These are phyloP conservation scores for Isatis tinctoria DNA, from an alignment of 345 rosid species.

Conservation along the genomic window DNA sequence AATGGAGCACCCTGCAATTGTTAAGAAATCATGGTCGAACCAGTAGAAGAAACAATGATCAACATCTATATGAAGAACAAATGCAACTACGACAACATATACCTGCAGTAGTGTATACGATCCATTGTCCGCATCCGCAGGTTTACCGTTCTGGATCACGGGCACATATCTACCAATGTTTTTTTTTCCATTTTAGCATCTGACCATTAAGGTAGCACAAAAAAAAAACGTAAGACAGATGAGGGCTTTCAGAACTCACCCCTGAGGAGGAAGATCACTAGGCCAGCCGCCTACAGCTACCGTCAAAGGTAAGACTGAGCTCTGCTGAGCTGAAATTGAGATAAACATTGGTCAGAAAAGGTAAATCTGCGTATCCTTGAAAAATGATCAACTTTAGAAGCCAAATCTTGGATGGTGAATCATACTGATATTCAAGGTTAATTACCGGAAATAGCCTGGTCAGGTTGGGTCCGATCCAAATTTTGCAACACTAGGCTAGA, in stretches of 20 bases:
- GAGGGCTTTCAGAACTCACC: conserved; percentile 35
- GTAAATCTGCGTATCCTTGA: not conserved
- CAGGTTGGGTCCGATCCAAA: conserved; percentile 29
- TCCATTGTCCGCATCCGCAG: conserved; percentile 32
- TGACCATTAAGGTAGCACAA: conserved; percentile 9
- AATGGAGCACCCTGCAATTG: conserved; percentile 29
- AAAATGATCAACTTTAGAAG: not conserved
- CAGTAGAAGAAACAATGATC: not conserved
- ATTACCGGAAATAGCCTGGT: conserved; percentile 36
- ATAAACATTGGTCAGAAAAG: conserved; percentile 11
- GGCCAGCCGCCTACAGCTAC: conserved; percentile 35
- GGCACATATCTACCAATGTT: conserved; percentile 36
- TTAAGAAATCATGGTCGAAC: conserved; percentile 8
- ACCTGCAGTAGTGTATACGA: conserved; percentile 41
- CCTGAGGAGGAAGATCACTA: conserved; percentile 36
- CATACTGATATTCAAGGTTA: not conserved
- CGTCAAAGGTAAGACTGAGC: conserved; percentile 34
- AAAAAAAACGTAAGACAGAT: not conserved
- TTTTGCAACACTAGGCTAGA: conserved; percentile 18
- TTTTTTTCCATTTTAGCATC: not conserved
- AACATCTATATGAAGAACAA: not conserved
- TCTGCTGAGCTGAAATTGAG: conserved; percentile 37
- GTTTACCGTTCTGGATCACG: conserved; percentile 29
- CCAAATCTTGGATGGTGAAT: not conserved
- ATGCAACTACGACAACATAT: not conserved